Conservation (phyloP, 768 basidiomycete genomes). For the Pleurotus djamor region DNA sequence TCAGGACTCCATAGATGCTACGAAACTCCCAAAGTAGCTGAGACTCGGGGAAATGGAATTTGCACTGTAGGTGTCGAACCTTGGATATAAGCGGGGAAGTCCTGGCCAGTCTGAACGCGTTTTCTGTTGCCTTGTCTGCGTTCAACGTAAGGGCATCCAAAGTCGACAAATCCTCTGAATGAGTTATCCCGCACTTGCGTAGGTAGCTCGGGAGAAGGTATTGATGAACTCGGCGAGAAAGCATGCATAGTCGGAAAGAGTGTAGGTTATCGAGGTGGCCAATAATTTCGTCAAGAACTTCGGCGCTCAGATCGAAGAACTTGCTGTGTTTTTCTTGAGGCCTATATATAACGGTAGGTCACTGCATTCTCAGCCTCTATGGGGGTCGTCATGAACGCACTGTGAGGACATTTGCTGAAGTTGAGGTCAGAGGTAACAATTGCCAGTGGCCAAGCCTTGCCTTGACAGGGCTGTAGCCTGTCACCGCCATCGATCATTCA, state of each 20-base stretch:
- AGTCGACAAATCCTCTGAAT: neutral
- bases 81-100: slow-evolving; percentile 1
- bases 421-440: too few species aligned
- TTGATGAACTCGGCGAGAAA: neutral
- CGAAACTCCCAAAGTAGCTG: slow-evolving; percentile 2
- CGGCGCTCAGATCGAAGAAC: slow-evolving; percentile 1
- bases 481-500: too few species aligned
- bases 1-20: neutral
- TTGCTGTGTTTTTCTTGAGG: neutral
- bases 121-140: neutral
- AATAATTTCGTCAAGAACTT: neutral
- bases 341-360: neutral
- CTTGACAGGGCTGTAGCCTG: too few species aligned
- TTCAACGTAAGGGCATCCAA: neutral
- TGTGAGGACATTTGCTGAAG: neutral
- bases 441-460: too few species aligned
- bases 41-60: slow-evolving; percentile 1
- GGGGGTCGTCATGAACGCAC: neutral
- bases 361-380: neutral
- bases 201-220: neutral
- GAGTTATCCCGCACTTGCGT: neutral
- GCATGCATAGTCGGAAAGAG: neutral
- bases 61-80: slow-evolving; percentile 1
- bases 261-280: neutral
- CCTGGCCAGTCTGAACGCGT: neutral